phyloP scores from a whole-genome alignment of 352 stramenopile genomes.

The Halophytophthora polymorphica region DNA sequence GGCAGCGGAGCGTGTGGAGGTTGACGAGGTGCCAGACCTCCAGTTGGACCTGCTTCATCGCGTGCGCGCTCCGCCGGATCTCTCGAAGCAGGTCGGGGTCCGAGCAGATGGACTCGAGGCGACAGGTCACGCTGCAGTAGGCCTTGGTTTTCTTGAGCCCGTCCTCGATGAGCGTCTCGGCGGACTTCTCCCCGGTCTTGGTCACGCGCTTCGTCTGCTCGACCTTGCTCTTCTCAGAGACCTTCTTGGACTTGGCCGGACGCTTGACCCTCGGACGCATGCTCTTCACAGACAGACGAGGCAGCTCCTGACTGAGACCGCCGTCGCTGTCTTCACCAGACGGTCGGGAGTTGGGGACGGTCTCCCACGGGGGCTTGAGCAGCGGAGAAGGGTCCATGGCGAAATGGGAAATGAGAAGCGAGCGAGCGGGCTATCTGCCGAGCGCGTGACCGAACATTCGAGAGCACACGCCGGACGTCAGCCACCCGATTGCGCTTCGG shows the following conservation, averaged over 20 bases:
- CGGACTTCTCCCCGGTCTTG: constrained; percentile 3
- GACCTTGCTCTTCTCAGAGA: no score
- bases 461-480: no score
- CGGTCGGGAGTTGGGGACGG: no score
- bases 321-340: no score
- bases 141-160: constrained; percentile 9
- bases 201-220: background rate
- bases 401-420: no score
- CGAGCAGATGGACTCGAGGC: constrained; percentile 7
- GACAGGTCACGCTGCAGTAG: constrained; percentile 13
- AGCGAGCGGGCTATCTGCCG: no score
- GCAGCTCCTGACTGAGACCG: no score
- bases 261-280: background rate
- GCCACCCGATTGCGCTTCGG: no score
- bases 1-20: constrained; percentile 16
- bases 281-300: no score
- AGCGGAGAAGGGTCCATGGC: no score
- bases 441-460: no score
- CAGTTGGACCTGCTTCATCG: constrained; percentile 23
- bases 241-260: background rate
- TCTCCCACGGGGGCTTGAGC: no score
- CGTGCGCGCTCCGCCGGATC: constrained; percentile 8
- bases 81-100: constrained; percentile 11
- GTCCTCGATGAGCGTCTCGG: constrained; percentile 7
- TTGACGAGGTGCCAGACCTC: constrained; percentile 21